These are phyloP conservation scores for Metarhizium robertsii DNA, from an alignment of 2,329 filamentous ascomycete species.

Conservation along the genomic window DNA sequence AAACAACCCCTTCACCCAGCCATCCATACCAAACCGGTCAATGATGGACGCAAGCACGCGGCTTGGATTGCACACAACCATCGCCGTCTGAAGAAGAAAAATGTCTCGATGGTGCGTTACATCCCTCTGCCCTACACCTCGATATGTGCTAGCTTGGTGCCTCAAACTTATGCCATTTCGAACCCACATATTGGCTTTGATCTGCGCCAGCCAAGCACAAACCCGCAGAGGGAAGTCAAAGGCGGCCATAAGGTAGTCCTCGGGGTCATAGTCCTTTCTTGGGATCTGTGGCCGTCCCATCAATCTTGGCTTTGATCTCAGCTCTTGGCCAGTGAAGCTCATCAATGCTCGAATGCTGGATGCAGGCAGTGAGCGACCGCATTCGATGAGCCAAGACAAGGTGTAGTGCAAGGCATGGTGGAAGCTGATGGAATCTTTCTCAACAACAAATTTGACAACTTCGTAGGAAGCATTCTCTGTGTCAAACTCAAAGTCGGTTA, in stretches of 20 bases:
- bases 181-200: conserved; percentile 98
- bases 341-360: conserved; percentile 61
- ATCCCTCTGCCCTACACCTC: conserved; percentile 80
- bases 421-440: conserved; percentile 88
- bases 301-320: conserved; percentile 54
- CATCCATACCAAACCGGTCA: conserved; percentile 80
- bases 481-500: conserved; percentile 76
- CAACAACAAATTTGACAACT: conserved; percentile 80
- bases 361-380: conserved; percentile 64
- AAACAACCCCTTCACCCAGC: conserved; percentile 81
- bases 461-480: conserved; percentile 44
- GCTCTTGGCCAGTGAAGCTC: conserved; percentile 60
- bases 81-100: conserved; percentile 82
- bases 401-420: conserved; percentile 96
- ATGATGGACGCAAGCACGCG: conserved; percentile 82
- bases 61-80: conserved; percentile 76
- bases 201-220: conserved; percentile 93
- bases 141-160: conserved; percentile 90
- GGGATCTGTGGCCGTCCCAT: conserved; percentile 52
- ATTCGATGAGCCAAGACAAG: conserved; percentile 90
- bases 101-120: conserved; percentile 92
- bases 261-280: conserved; percentile 48
- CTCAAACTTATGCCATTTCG: conserved; percentile 92
- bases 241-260: conserved; percentile 75
- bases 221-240: conserved; percentile 93